Base-by-base conservation (phyloP, 495 filamentous ascomycete genomes). In the Aspergillus baeticus region DNA sequence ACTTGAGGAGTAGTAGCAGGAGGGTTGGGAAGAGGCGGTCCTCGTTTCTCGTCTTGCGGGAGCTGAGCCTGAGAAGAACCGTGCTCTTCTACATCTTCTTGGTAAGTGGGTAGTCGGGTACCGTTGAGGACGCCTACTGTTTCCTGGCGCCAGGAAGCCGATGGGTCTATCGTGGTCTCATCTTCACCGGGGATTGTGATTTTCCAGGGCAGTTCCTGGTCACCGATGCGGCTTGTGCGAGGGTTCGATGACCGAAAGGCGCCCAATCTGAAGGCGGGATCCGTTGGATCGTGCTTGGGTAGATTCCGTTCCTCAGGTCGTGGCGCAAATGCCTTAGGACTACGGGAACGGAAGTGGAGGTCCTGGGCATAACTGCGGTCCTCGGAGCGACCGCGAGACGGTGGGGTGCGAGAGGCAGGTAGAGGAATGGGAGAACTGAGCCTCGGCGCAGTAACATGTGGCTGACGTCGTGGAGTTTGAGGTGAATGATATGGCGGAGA, bases 181-280 rank as follows among this genome's bases (percentile, higher is more conserved):
- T 62, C 59, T 14, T 59, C 65, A 3, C 63, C 62, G 0, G 69
- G 69, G 22, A 72, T 57, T n/a, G 50, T 66, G 43, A 69, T 54
- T 34, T 62, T 65, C 59, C 65, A 69, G 7, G 67, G 69, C 14
- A 56, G 46, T 38, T 69, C 65, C 42, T 72, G 69, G 41, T 69
- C 69, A 14, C 69, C 69, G 23, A 63, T 39, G 17, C 65, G 62
- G 26, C 60, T 63, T 13, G 61, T 67, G 37, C 62, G 59, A 5
- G 58, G 59, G 6, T 63, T 63, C 10, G 56, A 50, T 26, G 47
- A 46, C 10, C 55, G 55, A 50, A 72, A 69, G 35, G 55, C 63
- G 7, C 69, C 67, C 3, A 68, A 58, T 14, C 42, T 37, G 57
- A 62, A 59, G 3, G 63, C 65, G 10, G 69, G 69, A 34, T 69